These are phyloP conservation scores for Zanthoxylum bungeanum DNA, from an alignment of 345 rosid species.

Conservation along the genomic window DNA sequence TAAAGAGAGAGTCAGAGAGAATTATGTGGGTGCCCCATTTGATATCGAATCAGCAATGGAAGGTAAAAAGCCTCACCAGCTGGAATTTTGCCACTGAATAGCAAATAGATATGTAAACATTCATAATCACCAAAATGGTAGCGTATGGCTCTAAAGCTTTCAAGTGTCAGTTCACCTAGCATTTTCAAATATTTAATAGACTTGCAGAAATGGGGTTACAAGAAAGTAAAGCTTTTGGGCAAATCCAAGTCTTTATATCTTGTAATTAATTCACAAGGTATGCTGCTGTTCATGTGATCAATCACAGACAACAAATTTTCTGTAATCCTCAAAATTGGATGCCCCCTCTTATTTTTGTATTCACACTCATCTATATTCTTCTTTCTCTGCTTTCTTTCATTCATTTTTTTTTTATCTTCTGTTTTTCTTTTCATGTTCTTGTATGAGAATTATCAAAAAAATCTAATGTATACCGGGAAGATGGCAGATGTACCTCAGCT, in stretches of 20 bases:
- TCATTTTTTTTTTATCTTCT: neutral
- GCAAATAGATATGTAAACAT: too few relatives aligned
- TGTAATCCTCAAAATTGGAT: conserved; percentile 44
- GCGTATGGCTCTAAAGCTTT: neutral
- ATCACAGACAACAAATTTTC: conserved; percentile 1
- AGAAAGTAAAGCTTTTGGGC: neutral
- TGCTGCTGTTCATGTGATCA: conserved; percentile 17
- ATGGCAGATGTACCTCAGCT: conserved; percentile 77
- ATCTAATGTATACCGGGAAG: conserved; percentile 52
- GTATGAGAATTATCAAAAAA: conserved; percentile 2
- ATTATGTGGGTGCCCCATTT: neutral
- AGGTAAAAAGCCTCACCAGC: neutral
- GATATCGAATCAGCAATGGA: neutral
- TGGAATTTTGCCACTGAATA: neutral
- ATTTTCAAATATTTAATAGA: neutral
- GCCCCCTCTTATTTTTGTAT: conserved; percentile 13
- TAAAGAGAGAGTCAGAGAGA: neutral
- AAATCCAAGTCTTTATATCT: neutral
- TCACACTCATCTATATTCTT: conserved; percentile 7
- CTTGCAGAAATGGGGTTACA: neutral
- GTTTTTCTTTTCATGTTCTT: neutral
- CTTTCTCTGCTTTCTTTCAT: neutral
- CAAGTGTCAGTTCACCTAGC: neutral
- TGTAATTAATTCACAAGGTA: neutral
- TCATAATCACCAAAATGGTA: neutral